Percentiles rank a stretch among this genome's conserved stretches.
phyloP scores from a whole-genome alignment of 257 asterid genomes.

The Ophiorrhiza pumila region DNA sequence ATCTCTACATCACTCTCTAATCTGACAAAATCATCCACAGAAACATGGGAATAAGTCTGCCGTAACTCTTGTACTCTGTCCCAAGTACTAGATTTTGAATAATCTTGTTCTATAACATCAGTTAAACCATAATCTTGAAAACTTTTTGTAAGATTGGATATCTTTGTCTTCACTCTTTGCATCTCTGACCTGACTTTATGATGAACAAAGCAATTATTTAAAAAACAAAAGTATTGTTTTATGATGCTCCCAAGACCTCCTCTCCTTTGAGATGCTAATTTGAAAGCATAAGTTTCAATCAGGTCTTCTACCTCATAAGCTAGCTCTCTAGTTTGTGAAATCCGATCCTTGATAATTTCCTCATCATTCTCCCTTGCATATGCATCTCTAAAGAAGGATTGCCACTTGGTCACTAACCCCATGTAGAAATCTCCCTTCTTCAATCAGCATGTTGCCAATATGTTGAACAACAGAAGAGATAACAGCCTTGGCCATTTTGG shows the following conservation, averaged over 20 bases:
- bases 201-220: not conserved
- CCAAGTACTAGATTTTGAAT: not conserved
- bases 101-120: not conserved
- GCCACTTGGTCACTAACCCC: slow-evolving; percentile 11
- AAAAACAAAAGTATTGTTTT: not conserved
- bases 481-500: not conserved
- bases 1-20: not conserved
- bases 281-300: slow-evolving; percentile 3
- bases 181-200: not conserved
- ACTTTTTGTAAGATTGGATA: slow-evolving; percentile 1
- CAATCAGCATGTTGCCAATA: not conserved
- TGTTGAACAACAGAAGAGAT: not conserved
- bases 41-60: not conserved
- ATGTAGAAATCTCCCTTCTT: not conserved
- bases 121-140: not conserved
- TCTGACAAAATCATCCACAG: not conserved
- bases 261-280: not conserved
- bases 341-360: not conserved
- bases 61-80: not conserved
- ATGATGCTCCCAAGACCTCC: not conserved
- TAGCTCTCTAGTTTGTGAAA: slow-evolving; percentile 1
- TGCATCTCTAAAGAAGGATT: not conserved
- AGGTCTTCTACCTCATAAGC: slow-evolving; percentile 10
- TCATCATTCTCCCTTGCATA: not conserved
- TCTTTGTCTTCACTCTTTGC: not conserved